Evolutionary conservation across 495 filamentous ascomycete genomes (phyloP), one percentile per base, ranked within the genome.

Genomic region (Achaetomiella virescens): DNA sequence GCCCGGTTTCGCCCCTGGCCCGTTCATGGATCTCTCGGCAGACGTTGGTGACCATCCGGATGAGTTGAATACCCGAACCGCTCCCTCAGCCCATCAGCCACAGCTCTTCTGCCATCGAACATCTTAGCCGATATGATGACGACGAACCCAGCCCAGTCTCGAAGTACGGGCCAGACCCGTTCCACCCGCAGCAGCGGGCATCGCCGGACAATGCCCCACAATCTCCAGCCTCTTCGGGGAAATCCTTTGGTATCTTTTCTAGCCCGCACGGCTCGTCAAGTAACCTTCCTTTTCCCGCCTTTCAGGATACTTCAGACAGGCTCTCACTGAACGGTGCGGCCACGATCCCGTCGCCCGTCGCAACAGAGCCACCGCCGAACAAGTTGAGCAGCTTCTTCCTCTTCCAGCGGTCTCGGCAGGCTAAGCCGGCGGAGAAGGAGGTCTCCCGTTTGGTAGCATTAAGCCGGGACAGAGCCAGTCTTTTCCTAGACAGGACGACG

Each of bases 41-140:
- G 76, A 78, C 47, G 46, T 60, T 53, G 60, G 54, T 14, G 55
- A 40, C n/a, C 63, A 62, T 29, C 66, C 72, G 35, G 75, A 74
- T 15, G 78, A 81, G 21, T 71, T 70, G 9, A 67, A 69, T 51
- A 60, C 73, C 35, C 65, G 66, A 27, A 71, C 83, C 40, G 82
- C 83, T 18, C 86, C 88, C 87, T 93, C 69, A 92, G 89, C 60
- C 90, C 90, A 24, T 86, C 87, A 12, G 90, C 90, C 9, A 81
- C 88, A 47, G 77, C 85, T 21, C 75, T 93, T 24, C 72, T 95
- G 22, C 90, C 90, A 21, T 90, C 88, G 1, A 86, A 88, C 58
- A 82, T 95, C 52, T 83, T 95, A 59, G 72, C 73, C 31, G 73
- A 75, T 45, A 71, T 86, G 82, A 90, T 55, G 89, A 91, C 43